Conservation (phyloP, 225 moss, liverwort and hornwort species). For the Neckera pumila region DNA sequence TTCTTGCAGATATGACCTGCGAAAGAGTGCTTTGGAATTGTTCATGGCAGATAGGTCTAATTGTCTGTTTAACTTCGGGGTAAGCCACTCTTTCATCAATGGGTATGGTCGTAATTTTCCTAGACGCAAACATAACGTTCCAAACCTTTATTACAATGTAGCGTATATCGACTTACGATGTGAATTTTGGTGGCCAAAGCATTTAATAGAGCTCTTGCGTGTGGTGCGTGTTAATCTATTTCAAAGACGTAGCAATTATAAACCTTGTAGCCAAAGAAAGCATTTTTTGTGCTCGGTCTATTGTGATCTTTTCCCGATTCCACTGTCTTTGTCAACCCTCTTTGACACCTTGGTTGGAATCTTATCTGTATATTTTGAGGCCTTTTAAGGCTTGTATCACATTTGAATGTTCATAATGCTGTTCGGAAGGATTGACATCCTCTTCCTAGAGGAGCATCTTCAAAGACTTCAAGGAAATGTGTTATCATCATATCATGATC, state of each 20-base stretch:
- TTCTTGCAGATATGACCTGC: conserved; percentile 60
- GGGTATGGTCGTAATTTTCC: not conserved
- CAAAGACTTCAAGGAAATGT: not conserved
- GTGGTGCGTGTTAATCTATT: not conserved
- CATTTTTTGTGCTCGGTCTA: not conserved
- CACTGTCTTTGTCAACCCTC: not conserved
- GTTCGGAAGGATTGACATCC: not conserved
- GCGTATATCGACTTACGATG: not conserved
- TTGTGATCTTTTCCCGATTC: not conserved
- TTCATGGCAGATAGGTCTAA: conserved; percentile 98
- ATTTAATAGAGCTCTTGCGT: not conserved
- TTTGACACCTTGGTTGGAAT: not conserved
- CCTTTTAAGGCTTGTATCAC: not conserved
- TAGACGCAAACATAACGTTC: not conserved
- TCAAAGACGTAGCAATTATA: not conserved
- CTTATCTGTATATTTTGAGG: not conserved
- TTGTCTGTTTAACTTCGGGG: conserved; percentile 96
- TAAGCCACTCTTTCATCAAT: conserved; percentile 8
- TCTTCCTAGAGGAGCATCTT: not conserved
- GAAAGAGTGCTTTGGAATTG: conserved; percentile 87
- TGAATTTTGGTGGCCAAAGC: not conserved
- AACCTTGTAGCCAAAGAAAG: not conserved
- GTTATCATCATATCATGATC: not conserved
- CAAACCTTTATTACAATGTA: not conserved
- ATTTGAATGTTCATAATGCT: not conserved